A percentile compares a stretch with the other conserved stretches of the same genome.
These are phyloP conservation scores for Wickerhamiella slavikovae DNA, from an alignment of 805 yeast species.

Conservation along the genomic window DNA sequence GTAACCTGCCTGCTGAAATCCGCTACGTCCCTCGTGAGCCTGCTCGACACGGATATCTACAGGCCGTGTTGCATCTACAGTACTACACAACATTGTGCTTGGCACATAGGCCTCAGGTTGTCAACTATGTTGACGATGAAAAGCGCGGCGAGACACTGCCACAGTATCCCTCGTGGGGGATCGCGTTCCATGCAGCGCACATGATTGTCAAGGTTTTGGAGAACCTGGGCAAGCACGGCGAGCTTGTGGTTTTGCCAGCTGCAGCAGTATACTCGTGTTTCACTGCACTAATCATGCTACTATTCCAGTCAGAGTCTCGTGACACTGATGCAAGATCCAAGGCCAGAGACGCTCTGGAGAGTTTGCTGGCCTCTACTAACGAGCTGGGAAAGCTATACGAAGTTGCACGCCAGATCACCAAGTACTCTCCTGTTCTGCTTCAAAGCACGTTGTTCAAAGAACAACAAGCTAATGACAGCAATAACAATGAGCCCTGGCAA, in stretches of 20 bases:
- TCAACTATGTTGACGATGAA: too few relatives aligned
- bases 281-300: conserved; percentile 46
- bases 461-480: neutral
- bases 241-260: conserved; percentile 34
- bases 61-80: conserved; percentile 40
- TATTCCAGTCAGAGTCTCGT: conserved; percentile 38
- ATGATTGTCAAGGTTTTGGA: conserved; percentile 47
- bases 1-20: conserved; percentile 39
- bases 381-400: conserved; percentile 17
- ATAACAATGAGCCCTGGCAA: neutral
- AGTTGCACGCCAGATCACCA: conserved; percentile 3
- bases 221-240: conserved; percentile 29
- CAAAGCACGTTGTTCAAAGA: neutral
- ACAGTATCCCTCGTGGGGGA: conserved; percentile 52
- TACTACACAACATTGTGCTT: conserved; percentile 55
- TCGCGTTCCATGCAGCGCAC: conserved; percentile 64
- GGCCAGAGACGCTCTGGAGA: conserved; percentile 19
- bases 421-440: conserved; percentile 1
- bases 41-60: conserved; percentile 31
- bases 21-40: conserved; percentile 37
- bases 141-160: conserved; percentile 4
- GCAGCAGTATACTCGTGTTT: conserved; percentile 36
- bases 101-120: conserved; percentile 44
- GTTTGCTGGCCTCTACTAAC: conserved; percentile 13
- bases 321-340: conserved; percentile 19